These are phyloP conservation scores for Daedaleopsis sinensis DNA, from an alignment of 768 basidiomycete genomes.

Conservation along the genomic window DNA sequence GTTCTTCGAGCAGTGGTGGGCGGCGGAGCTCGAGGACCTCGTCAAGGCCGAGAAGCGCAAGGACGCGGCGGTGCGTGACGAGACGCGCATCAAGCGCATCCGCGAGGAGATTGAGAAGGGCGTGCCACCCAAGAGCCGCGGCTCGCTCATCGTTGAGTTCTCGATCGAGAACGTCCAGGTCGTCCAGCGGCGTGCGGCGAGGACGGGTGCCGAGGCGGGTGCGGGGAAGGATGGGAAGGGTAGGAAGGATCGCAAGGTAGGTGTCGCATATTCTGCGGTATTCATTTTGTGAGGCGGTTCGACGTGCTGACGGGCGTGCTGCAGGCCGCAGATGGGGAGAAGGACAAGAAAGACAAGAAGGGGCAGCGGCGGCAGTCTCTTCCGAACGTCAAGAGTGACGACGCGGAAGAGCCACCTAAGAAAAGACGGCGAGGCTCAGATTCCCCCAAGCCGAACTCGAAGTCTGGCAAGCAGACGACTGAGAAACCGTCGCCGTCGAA, in stretches of 20 bases:
- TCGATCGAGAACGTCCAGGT: slow-evolving; percentile 95
- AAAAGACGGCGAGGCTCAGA: slow-evolving; percentile 44
- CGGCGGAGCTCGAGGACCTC: slow-evolving; percentile 70
- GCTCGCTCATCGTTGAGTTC: too few species aligned
- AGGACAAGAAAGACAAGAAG: background rate
- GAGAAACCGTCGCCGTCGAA: slow-evolving; percentile 22
- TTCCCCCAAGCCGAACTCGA: slow-evolving; percentile 14
- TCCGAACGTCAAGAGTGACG: slow-evolving; percentile 26
- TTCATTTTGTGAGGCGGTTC: background rate
- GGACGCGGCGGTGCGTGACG: too few species aligned
- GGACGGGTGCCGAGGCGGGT: slow-evolving; percentile 13
- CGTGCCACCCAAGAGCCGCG: too few species aligned
- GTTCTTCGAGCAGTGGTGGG: slow-evolving; percentile 85
- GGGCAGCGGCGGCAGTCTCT: slow-evolving; percentile 17
- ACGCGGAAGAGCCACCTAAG: slow-evolving; percentile 43
- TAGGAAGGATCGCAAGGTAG: background rate
- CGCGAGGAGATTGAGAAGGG: slow-evolving; percentile 64
- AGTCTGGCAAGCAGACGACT: slow-evolving; percentile 16
- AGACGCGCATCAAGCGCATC: slow-evolving; percentile 57
- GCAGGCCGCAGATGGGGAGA: slow-evolving; percentile 9
- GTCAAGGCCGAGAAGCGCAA: slow-evolving; percentile 51
- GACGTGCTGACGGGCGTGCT: background rate
- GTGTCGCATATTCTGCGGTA: background rate
- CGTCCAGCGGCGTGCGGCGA: slow-evolving; percentile 70
- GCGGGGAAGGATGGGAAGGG: slow-evolving; percentile 2